Percentiles rank a stretch among this genome's conserved stretches.
These are phyloP conservation scores for Chalciporus pseudorubinellus DNA, from an alignment of 768 basidiomycete genomes.

Conservation along the genomic window DNA sequence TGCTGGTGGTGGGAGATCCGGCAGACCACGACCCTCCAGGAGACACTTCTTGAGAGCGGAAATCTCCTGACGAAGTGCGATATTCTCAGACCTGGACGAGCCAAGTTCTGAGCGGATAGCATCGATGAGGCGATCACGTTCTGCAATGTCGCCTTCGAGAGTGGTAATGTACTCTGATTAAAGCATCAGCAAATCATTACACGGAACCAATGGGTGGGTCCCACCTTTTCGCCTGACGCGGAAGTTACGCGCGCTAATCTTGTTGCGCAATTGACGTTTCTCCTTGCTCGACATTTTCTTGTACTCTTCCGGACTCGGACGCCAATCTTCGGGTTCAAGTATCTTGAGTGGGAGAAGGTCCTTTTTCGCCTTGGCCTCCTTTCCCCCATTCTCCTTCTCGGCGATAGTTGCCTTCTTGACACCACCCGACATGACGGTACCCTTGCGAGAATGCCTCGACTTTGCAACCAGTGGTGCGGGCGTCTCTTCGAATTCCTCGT, in stretches of 20 bases:
- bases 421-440: slow-evolving; percentile 73
- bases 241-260: slow-evolving; percentile 95
- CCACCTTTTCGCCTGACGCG: slow-evolving; percentile 89
- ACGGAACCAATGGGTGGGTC: slow-evolving; percentile 3
- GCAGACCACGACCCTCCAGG: slow-evolving; percentile 58
- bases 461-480: slow-evolving; percentile 28
- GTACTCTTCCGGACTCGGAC: slow-evolving; percentile 89
- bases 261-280: slow-evolving; percentile 94
- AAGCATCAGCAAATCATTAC: not conserved
- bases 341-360: slow-evolving; percentile 28
- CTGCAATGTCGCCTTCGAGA: slow-evolving; percentile 89
- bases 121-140: slow-evolving; percentile 87
- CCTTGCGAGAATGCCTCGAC: slow-evolving; percentile 54
- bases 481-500: slow-evolving; percentile 34
- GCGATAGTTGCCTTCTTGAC: slow-evolving; percentile 56
- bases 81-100: slow-evolving; percentile 75
- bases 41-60: slow-evolving; percentile 70
- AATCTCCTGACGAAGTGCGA: slow-evolving; percentile 78
- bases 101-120: slow-evolving; percentile 84
- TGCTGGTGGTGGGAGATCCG: slow-evolving; percentile 45
- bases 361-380: slow-evolving; percentile 20
- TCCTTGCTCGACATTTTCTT: slow-evolving; percentile 94
- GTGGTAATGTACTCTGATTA: slow-evolving; percentile 88
- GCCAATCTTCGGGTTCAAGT: slow-evolving; percentile 66
- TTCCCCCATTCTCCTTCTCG: slow-evolving; percentile 32